phyloP scores from a whole-genome alignment of 257 asterid species.

The Scutellaria galericulata region DNA sequence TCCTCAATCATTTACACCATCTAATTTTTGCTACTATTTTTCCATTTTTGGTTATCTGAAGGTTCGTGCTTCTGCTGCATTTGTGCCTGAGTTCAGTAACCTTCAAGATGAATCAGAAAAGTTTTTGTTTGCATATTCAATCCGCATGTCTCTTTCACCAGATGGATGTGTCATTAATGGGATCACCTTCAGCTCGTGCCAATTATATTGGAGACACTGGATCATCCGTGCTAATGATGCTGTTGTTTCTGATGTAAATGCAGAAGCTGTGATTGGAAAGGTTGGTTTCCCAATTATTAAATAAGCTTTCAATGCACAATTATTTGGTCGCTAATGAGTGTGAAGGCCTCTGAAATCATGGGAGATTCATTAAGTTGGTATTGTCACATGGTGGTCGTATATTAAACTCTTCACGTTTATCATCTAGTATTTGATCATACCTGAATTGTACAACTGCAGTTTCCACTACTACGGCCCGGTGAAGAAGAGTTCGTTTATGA shows the following conservation, averaged over 20 bases:
- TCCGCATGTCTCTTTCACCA: constrained; percentile 79
- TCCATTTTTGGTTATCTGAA: constrained; percentile 32
- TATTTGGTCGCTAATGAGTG: background rate
- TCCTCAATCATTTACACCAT: background rate
- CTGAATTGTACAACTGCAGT: constrained; percentile 55
- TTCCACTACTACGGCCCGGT: constrained; percentile 75
- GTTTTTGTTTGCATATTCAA: constrained; percentile 74
- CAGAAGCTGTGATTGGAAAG: constrained; percentile 93
- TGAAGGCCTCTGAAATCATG: constrained; percentile 8
- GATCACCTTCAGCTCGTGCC: constrained; percentile 68
- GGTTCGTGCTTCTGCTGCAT: constrained; percentile 94
- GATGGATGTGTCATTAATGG: constrained; percentile 78
- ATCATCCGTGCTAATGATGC: constrained; percentile 58
- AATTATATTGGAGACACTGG: constrained; percentile 88
- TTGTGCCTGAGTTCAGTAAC: constrained; percentile 81
- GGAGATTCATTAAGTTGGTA: constrained; percentile 19
- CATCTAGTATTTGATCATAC: constrained; percentile 31
- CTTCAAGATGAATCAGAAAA: constrained; percentile 58
- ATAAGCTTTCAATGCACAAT: background rate
- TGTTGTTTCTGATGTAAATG: constrained; percentile 60
- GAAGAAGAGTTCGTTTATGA: constrained; percentile 80
- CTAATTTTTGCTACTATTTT: constrained; percentile 29
- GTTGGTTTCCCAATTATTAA: constrained; percentile 42
- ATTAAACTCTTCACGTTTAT: background rate
- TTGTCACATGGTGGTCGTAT: constrained; percentile 1